These are phyloP conservation scores for Fagopyrum tataricum DNA, from an alignment of 148 eudicot genomes.

Conservation along the genomic window DNA sequence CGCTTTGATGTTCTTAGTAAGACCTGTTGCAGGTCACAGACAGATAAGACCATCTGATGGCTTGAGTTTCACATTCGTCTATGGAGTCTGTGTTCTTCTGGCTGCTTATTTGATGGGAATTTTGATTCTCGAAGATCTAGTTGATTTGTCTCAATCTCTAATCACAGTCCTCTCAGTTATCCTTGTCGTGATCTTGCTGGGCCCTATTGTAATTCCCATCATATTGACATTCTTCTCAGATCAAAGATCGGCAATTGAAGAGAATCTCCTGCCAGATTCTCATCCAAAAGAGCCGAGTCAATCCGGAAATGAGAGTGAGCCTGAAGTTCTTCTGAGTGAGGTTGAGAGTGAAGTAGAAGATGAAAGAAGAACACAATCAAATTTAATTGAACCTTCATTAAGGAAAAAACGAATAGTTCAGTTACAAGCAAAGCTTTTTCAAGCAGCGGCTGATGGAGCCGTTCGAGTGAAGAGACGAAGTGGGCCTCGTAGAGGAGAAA, in stretches of 20 bases:
- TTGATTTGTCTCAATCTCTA: slow-evolving; percentile 23
- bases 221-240: slow-evolving; percentile 26
- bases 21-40: slow-evolving; percentile 55
- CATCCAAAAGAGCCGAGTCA: slow-evolving; percentile 21
- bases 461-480: slow-evolving; percentile 40
- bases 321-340: slow-evolving; percentile 44
- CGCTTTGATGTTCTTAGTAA: slow-evolving; percentile 41
- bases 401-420: slow-evolving; percentile 39
- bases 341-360: slow-evolving; percentile 39
- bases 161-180: slow-evolving; percentile 22
- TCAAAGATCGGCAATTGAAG: slow-evolving; percentile 26
- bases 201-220: slow-evolving; percentile 41
- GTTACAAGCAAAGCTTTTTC: slow-evolving; percentile 46
- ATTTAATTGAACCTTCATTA: slow-evolving; percentile 19
- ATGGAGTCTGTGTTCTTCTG: slow-evolving; percentile 35
- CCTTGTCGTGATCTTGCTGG: slow-evolving; percentile 30
- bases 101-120: slow-evolving; percentile 38
- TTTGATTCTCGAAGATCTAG: slow-evolving; percentile 36
- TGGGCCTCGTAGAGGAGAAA: slow-evolving; percentile 49
- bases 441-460: slow-evolving; percentile 64
- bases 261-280: slow-evolving; percentile 32
- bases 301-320: slow-evolving; percentile 14
- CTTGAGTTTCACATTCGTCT: slow-evolving; percentile 38
- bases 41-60: slow-evolving; percentile 50
- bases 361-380: slow-evolving; percentile 23